These are phyloP conservation scores for Dipteronia dyeriana DNA, from an alignment of 345 rosid genomes.

Conservation along the genomic window DNA sequence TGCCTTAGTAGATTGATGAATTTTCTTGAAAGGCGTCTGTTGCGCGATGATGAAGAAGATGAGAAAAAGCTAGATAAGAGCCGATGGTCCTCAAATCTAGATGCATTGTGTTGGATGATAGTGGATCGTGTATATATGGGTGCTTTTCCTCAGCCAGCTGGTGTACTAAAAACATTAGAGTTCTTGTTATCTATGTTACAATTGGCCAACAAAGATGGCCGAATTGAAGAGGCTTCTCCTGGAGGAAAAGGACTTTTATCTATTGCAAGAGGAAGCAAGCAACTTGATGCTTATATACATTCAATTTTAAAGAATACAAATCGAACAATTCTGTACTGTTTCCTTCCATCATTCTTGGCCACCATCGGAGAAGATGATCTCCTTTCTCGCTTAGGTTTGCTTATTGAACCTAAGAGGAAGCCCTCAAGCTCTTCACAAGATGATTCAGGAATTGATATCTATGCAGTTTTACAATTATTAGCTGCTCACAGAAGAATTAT, in stretches of 20 bases:
- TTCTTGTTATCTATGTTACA: slow-evolving; percentile 95
- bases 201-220: slow-evolving; percentile 95
- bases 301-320: slow-evolving; percentile 91
- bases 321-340: slow-evolving; percentile 88
- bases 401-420: slow-evolving; percentile 67
- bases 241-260: slow-evolving; percentile 89
- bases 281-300: slow-evolving; percentile 87
- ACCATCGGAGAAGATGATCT: slow-evolving; percentile 85
- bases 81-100: slow-evolving; percentile 93
- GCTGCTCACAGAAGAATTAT: slow-evolving; percentile 88
- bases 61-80: slow-evolving; percentile 86
- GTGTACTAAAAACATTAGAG: slow-evolving; percentile 79
- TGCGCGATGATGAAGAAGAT: slow-evolving; percentile 99
- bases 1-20: slow-evolving; percentile 92
- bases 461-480: slow-evolving; percentile 82
- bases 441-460: slow-evolving; percentile 74
- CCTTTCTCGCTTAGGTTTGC: slow-evolving; percentile 76
- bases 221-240: slow-evolving; percentile 88
- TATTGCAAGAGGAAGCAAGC: slow-evolving; percentile 77
- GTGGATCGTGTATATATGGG: slow-evolving; percentile 98
- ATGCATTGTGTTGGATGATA: slow-evolving; percentile 93
- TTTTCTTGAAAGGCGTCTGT: slow-evolving; percentile 92
- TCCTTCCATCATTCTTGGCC: slow-evolving; percentile 86
- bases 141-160: slow-evolving; percentile 87
- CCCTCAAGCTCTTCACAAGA: slow-evolving; percentile 51